Conservation (phyloP, 192 early-diverging fungal genomes). For the Mortierella hygrophila region DNA sequence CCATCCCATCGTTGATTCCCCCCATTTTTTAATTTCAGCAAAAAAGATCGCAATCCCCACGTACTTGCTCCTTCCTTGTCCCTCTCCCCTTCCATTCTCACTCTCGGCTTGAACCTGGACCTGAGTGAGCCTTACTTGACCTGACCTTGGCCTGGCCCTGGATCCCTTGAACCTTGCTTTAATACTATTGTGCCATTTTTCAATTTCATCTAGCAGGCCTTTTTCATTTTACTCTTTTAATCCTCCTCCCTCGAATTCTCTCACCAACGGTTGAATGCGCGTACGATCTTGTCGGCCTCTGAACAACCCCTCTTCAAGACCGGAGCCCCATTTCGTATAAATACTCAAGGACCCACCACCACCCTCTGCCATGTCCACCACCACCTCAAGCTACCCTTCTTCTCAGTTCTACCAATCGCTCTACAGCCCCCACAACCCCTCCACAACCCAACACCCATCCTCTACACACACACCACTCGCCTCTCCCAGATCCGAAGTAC, state of each 20-base stretch:
- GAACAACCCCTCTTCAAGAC: neutral
- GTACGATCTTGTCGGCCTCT: neutral
- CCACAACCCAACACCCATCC: slow-evolving; percentile 11
- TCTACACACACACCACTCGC: neutral
- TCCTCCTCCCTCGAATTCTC: neutral
- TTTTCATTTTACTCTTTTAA: slow-evolving; percentile 8
- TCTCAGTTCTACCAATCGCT: slow-evolving; percentile 34
- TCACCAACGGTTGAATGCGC: slow-evolving; percentile 23
- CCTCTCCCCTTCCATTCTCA: neutral
- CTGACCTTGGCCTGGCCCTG: neutral
- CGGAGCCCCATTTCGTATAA: slow-evolving; percentile 27
- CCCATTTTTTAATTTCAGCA: neutral
- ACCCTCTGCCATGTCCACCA: slow-evolving; percentile 47
- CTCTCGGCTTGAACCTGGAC: slow-evolving; percentile 7
- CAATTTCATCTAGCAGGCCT: slow-evolving; percentile 1
- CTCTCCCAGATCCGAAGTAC: neutral
- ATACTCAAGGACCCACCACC: slow-evolving; percentile 19
- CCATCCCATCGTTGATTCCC: neutral
- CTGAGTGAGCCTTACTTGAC: slow-evolving; percentile 8
- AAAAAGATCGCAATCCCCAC: slow-evolving; percentile 1
- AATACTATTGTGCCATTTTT: slow-evolving; percentile 18
- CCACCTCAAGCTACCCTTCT: slow-evolving; percentile 45
- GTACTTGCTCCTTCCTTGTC: neutral
- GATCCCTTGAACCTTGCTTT: slow-evolving; percentile 2
- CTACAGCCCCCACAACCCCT: slow-evolving; percentile 17